Evolutionary conservation across 1,284 basidiomycete genomes (phyloP), one percentile per base, ranked within the genome.

Genomic region (Heliocybe sulcata): DNA sequence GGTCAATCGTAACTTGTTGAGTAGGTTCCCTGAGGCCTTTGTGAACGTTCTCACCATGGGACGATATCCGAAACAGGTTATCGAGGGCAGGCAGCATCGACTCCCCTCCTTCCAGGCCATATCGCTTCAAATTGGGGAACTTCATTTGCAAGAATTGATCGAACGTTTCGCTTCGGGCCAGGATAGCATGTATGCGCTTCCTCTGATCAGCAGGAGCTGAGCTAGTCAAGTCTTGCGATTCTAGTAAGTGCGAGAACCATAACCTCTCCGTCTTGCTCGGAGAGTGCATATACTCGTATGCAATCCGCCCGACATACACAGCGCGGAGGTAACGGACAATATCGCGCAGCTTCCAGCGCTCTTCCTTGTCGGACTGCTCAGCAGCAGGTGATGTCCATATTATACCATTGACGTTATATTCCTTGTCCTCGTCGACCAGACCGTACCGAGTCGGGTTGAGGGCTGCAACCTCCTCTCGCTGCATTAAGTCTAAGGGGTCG

Each of bases 251-350:
- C 1, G 90, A 86, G 70, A 94, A 93, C 90, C 91, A 94, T 6
- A 89, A 73, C 0, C 89, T 77, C 69, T 92, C 90, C 0, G 82
- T 84, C 71, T 90, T 90, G 52, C 79, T 83, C 0, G 86, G 86
- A 8, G 88, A 87, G 67, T 92, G 88, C 88, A 91, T 92, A 63
- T 88, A 94, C 77, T 95, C 92, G 65, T 93, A 92, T 1, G 89
- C 92, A 61, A 95, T 88, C 25, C 82, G 81, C 2, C 85, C 89
- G 29, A 91, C 87, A 64, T 95, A 94, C 1, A 89, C 78, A 0
- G 74, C 68, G 55, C 85, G 80, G 16, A 95, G 73, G 67, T 90
- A 87, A 29, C 75, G 67, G 6, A 77, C 79, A 58, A 95, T 90
- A 49, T 88, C 79, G 27, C 77, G 76, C 33, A 94, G 75, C 2